Conservation (phyloP, 495 filamentous ascomycete species). For the Sordaria brevicollis region DNA sequence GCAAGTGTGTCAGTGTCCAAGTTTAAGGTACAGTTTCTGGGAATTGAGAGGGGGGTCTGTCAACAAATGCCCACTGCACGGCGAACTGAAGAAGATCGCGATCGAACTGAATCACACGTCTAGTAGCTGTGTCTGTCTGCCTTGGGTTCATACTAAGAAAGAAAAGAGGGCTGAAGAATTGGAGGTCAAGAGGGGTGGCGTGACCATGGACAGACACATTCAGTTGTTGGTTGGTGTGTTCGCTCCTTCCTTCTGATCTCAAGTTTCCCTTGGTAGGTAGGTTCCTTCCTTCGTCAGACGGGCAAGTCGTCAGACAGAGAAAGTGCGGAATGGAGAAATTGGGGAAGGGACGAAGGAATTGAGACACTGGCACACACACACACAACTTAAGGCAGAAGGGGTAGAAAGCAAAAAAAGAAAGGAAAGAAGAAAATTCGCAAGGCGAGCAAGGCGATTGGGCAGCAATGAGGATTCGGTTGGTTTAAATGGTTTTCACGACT, state of each 20-base stretch:
- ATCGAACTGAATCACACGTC: not conserved
- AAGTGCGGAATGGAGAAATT: not conserved
- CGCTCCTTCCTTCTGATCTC: not conserved
- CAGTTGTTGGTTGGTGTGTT: not conserved
- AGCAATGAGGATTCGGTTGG: slow-evolving; percentile 7
- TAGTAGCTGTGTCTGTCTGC: not conserved
- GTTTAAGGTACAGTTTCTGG: not conserved
- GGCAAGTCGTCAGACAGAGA: not conserved
- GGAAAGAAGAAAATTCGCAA: not conserved
- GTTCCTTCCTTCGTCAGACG: not conserved
- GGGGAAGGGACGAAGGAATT: not conserved
- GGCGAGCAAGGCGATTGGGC: slow-evolving; percentile 9
- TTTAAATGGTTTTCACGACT: not conserved
- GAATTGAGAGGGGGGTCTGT: not conserved
- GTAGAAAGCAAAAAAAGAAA: not conserved
- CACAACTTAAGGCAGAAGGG: not conserved
- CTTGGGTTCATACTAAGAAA: not conserved
- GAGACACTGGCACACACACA: not conserved
- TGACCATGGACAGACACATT: not conserved
- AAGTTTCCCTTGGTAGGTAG: no score
- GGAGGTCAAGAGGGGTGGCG: not conserved
- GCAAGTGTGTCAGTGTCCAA: no score
- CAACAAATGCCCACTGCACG: no score
- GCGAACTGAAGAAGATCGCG: no score
- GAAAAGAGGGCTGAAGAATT: not conserved